Percentiles rank a stretch among this genome's conserved stretches.
phyloP scores from a whole-genome alignment of 164 flowering plant species.

The Cinnamomum micranthum region DNA sequence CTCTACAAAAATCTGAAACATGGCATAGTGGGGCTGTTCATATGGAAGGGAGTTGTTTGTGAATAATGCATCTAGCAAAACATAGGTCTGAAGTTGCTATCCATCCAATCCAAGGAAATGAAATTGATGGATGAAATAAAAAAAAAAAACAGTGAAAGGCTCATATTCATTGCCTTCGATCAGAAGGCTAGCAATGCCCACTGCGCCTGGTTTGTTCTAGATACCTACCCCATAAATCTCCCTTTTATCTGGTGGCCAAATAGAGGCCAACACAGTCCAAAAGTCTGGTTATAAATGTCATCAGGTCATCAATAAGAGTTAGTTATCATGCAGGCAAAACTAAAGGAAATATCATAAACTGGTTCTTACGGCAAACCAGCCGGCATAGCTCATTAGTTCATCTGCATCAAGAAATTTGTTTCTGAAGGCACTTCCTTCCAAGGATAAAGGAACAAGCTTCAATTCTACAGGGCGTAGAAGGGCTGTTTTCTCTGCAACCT shows the following conservation, averaged over 20 bases:
- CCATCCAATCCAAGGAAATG: neutral
- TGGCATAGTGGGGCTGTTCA: too few relatives aligned
- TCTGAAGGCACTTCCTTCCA: slow-evolving; percentile 93
- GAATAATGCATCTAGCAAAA: neutral
- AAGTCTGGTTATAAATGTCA: too few relatives aligned
- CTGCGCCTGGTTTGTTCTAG: too few relatives aligned
- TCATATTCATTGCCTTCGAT: too few relatives aligned
- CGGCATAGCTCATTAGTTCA: slow-evolving; percentile 82
- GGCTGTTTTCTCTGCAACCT: slow-evolving; percentile 96
- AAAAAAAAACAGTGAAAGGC: too few relatives aligned
- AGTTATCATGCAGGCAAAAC: neutral
- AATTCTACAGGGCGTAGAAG: slow-evolving; percentile 75
- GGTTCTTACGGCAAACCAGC: slow-evolving; percentile 85
- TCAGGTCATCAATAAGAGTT: too few relatives aligned
- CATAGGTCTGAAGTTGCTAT: neutral
- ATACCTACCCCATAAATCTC: too few relatives aligned
- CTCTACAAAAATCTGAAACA: too few relatives aligned
- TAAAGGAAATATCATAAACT: neutral
- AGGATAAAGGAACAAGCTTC: slow-evolving; percentile 75
- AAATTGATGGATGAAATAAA: neutral
- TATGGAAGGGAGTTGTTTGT: too few relatives aligned
- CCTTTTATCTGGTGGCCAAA: too few relatives aligned
- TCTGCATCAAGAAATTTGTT: slow-evolving; percentile 81
- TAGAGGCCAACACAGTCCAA: too few relatives aligned
- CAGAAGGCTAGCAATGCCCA: too few relatives aligned